phyloP scores from a whole-genome alignment of 805 yeast genomes.

The Hanseniaspora meyeri region DNA sequence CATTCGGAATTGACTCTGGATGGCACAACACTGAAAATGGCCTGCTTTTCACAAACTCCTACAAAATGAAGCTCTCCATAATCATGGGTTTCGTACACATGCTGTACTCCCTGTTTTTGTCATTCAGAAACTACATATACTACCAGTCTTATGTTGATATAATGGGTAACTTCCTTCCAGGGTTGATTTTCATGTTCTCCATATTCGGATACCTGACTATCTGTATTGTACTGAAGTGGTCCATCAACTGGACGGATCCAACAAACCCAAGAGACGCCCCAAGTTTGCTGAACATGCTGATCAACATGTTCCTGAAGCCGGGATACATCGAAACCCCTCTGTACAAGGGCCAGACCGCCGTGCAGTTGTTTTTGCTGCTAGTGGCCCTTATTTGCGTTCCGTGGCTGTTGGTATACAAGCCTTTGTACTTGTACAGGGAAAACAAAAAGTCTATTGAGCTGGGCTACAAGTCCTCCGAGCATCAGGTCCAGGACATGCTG shows the following conservation, averaged over 20 bases:
- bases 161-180: constrained; percentile 87
- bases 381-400: constrained; percentile 88
- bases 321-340: constrained; percentile 74
- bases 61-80: constrained; percentile 92
- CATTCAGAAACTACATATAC: constrained; percentile 64
- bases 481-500: constrained; percentile 24
- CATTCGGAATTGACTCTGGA: constrained; percentile 78
- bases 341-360: constrained; percentile 62
- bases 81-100: constrained; percentile 90
- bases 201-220: constrained; percentile 86
- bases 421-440: constrained; percentile 49
- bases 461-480: constrained; percentile 13
- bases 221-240: constrained; percentile 87
- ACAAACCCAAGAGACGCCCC: constrained; percentile 65
- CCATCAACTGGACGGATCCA: constrained; percentile 72
- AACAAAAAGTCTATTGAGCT: neutral
- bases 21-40: constrained; percentile 98
- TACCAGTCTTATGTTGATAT: constrained; percentile 68
- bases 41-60: constrained; percentile 81
- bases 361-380: constrained; percentile 60
- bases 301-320: constrained; percentile 89
- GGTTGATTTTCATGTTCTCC: constrained; percentile 87
- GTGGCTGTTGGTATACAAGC: constrained; percentile 76
- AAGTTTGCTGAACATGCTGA: constrained; percentile 84
- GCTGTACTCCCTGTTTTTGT: constrained; percentile 78